These are phyloP conservation scores for Peronosclerospora sorghi DNA, from an alignment of 352 stramenopile species.

Conservation along the genomic window DNA sequence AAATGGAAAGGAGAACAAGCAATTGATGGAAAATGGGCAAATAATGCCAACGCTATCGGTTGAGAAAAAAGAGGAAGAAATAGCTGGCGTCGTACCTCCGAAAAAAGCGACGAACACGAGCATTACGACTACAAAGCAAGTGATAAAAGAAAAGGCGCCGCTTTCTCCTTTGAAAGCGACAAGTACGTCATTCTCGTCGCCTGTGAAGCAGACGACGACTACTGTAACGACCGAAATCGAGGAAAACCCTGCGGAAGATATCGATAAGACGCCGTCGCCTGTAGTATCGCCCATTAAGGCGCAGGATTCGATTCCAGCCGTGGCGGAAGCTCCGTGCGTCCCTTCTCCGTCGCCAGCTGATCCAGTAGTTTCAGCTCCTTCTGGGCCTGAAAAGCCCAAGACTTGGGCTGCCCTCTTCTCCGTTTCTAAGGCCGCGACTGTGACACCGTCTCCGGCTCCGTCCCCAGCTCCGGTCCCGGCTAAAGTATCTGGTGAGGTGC, in stretches of 20 bases:
- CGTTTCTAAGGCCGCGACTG: conserved; percentile 6
- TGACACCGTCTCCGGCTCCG: conserved; percentile 10
- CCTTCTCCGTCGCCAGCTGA: conserved; percentile 20
- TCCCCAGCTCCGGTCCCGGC: conserved; percentile 13
- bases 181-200: conserved; percentile 21
- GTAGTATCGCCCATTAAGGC: conserved; percentile 10
- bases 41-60: conserved; percentile 13
- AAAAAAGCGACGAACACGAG: conserved; percentile 16
- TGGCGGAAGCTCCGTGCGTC: conserved; percentile 6
- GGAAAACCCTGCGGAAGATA: not conserved
- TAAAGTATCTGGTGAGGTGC: conserved; percentile 24
- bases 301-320: conserved; percentile 17
- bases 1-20: not conserved
- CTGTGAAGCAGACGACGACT: conserved; percentile 26
- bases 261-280: conserved; percentile 10
- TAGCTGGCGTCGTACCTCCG: conserved; percentile 13
- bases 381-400: conserved; percentile 25
- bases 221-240: conserved; percentile 13
- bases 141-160: conserved; percentile 7
- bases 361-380: conserved; percentile 11
- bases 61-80: conserved; percentile 8
- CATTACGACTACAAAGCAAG: conserved; percentile 21
- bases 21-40: conserved; percentile 16
- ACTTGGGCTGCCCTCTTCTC: conserved; percentile 25
- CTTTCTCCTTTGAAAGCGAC: conserved; percentile 18